Base-by-base conservation (phyloP, 139 green algal genomes). In the Parachlorella kessleri region DNA sequence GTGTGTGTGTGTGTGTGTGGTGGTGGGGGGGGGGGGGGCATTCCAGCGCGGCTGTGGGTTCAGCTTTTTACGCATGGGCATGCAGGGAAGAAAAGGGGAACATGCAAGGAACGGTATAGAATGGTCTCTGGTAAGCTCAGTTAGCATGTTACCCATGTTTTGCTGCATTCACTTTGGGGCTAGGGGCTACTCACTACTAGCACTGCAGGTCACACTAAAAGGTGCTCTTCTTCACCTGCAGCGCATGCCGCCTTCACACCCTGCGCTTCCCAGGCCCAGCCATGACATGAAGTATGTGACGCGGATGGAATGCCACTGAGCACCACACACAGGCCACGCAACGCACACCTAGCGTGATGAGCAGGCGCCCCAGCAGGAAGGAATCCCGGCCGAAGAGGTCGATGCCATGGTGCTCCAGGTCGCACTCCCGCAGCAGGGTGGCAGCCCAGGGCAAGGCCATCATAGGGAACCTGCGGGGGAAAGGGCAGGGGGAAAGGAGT, bases 301-400 rank as follows among this genome's bases (percentile, higher is more conserved):
- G n/a, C 9, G 28, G 18, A 69, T 33, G n/a, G n/a, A 14, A 69
- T 4, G 9, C n/a, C 26, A 69, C 9, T 69, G 1, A 32, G 18
- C 63, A 37, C 9, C 63, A 32, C 9, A 23, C 26, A 69, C 63
- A 69, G 63, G 63, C 26, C 24, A 33, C 39, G 9, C 73, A 59
- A 6, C 3, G 40, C 75, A 35, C 32, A 73, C 59, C 87, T 39
- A 93, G 82, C 4, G 88, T 89, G 14, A 76, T 65, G 23, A 97
- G 83, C 72, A 98, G 73, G 33, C 90, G 84, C 2, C 92, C 94
- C 55, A 98, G 87, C 65, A 98, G 40, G 55, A 93, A 66, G 66
- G 80, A 63, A 68, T 96, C 93, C 4, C 87, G 81, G 3, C 85
- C 86, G 66, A 97, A 88, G 70, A 96, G 78, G 84, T 98, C 92